These are phyloP conservation scores for Grosmannia penicillata DNA, from an alignment of 2,329 filamentous ascomycete genomes.

Conservation along the genomic window DNA sequence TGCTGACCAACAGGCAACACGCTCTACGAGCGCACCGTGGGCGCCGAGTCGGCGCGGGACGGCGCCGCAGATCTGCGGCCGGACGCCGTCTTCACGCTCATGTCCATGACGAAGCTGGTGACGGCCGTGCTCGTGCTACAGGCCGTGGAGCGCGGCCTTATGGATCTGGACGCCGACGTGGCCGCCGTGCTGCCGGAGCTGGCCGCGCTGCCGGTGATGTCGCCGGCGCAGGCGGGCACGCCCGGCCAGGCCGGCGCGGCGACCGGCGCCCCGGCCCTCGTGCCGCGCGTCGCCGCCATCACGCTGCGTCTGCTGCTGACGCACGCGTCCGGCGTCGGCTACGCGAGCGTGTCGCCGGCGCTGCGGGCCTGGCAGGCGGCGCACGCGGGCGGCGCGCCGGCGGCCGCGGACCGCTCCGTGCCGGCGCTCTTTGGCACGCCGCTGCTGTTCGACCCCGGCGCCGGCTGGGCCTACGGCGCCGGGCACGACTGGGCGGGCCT, in stretches of 20 bases:
- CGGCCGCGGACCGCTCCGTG: conserved; percentile 1
- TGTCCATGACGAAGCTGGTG: conserved; percentile 26
- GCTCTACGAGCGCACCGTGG: conserved; percentile 13
- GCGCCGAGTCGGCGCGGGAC: conserved; percentile 9
- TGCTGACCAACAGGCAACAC: conserved; percentile 10
- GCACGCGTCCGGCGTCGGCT: conserved; percentile 9
- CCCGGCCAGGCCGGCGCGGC: neutral
- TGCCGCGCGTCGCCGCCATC: conserved; percentile 4
- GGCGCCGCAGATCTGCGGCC: conserved; percentile 6
- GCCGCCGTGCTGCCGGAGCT: conserved; percentile 11
- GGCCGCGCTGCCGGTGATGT: conserved; percentile 7
- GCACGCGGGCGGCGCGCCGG: neutral
- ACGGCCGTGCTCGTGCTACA: conserved; percentile 30
- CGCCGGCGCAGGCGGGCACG: conserved; percentile 6
- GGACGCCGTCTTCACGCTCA: conserved; percentile 19
- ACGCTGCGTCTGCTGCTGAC: conserved; percentile 9
- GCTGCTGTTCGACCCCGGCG: conserved; percentile 10
- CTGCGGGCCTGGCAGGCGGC: conserved; percentile 3
- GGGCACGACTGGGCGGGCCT: conserved; percentile 10
- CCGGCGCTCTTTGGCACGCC: conserved; percentile 7
- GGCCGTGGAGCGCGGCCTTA: conserved; percentile 28
- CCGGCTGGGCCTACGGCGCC: conserved; percentile 10
- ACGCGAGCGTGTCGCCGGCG: conserved; percentile 8
- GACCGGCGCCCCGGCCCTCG: conserved; percentile 2
- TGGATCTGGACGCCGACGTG: conserved; percentile 31